Evolutionary conservation across 2,329 filamentous ascomycete species (phyloP), one percentile per base, ranked within the genome.

Genomic region (Nigrospora sphaerica): DNA sequence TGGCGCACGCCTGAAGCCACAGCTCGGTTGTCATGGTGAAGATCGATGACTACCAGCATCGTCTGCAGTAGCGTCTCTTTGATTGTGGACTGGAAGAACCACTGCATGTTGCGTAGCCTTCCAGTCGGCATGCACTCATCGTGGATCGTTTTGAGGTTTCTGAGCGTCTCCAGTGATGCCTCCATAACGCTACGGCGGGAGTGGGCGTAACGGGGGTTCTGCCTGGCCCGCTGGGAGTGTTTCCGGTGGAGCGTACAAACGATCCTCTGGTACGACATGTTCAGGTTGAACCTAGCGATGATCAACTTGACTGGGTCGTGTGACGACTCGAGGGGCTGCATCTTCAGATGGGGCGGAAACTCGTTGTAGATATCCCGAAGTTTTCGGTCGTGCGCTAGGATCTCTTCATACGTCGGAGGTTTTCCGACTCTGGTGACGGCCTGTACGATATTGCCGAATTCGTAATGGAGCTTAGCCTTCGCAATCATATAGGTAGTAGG

Each of bases 191-290:
- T 85, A 36, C 84, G 82, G 31, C 92, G 80, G 3, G 90, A 95
- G 59, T 93, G 88, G 10, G 83, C 80, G 59, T 95, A 97, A 10
- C 90, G 79, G 11, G 86, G 73, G 56, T 92, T 93, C 49, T 86
- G 80, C 41, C 86, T 75, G 6, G 90, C 87, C 49, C 83, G 80
- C n/a, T 80, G 74, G 48, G 95, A 77, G 62, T 93, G 96, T 52
- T 90, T 90, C 43, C 90, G 80, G 64, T 98, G 93, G 35, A 98
- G 77, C 18, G 95, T 79, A 57, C 89, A 95, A 57, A 95, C 77
- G 16, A 90, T 86, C 67, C 95, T 95, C 52, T 95, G 83, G 60
- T 90, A 95, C 6, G 96, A 69, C 42, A 93, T 84, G 51, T 93
- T 88, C 32, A 96, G 71, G 47, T 86, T 86, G 61, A 90, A 91